Evolutionary conservation across 1,284 basidiomycete species (phyloP), one percentile per base, ranked within the genome.

Genomic region (Rhizoctonia solani): DNA sequence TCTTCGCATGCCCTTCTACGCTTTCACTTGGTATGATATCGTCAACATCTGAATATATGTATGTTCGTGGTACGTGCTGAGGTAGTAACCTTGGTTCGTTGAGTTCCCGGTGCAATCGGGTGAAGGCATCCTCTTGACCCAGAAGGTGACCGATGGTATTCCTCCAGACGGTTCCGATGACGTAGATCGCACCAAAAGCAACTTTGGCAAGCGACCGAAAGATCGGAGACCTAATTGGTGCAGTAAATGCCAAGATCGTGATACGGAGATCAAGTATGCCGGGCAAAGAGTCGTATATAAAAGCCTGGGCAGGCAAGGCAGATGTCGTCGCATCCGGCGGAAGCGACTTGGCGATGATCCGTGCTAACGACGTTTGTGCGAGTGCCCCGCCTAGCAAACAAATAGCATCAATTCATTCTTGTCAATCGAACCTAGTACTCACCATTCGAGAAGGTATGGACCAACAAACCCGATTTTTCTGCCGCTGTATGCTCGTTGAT

Each of bases 11-110:
- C 5, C 9, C 44, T 19, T 46, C 44, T 6, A 46, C 44, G 44
- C 58, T 63, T 34, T 50, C 32, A 46, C 25, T 37, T 3, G 30
- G 34, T 6, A 37, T 47, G 9, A 63, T 13, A 13, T 63, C 58
- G 47, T 63, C 58, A 4, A 52, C 32, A n/a, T 63, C 58, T 34
- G 58, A 63, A 30, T 63, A 63, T 9, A 63, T 1, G 47, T 63
- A 63, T 2, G 47, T 52, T 37, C 58, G 34, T 19, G 58, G 58
- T 5, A 39, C 46, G 19, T 39, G 2, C 39, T 50, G 58, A 6
- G 58, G 47, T 11, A 63, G 14, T 13, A 63, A 49, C 30, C 47
- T 34, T 3, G 46, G 47, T 9, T 63, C 58, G 34, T 63, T 63
- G 30, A 63, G 47, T 1, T 52, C 58, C 23, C 32, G 6, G 25